Conservation (phyloP, 768 basidiomycete species). For the Postia placenta region DNA sequence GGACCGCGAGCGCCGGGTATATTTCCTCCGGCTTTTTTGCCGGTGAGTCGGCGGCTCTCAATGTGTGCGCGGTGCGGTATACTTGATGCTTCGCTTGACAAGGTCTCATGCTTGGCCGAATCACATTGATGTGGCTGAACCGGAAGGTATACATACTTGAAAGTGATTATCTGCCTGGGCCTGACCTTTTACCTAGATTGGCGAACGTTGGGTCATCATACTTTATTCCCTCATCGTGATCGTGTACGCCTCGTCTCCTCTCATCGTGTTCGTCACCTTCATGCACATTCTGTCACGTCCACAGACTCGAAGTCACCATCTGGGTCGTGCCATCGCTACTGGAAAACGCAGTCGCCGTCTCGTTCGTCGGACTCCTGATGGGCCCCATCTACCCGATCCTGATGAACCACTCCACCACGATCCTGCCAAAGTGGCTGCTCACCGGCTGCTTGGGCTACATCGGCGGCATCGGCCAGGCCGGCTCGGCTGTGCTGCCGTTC, state of each 20-base stretch:
- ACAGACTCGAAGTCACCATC: conserved; percentile 28
- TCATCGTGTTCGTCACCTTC: not conserved
- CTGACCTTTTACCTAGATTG: conserved; percentile 13
- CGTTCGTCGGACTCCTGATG: conserved; percentile 30
- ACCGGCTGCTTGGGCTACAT: conserved; percentile 42
- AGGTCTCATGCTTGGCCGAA: conserved; percentile 22
- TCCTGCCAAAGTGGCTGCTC: conserved; percentile 68
- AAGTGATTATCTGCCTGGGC: not conserved
- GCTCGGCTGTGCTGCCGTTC: conserved; percentile 68
- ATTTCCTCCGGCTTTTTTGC: conserved; percentile 39
- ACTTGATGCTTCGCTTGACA: no score
- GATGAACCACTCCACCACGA: conserved; percentile 62
- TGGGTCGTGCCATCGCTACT: conserved; percentile 50
- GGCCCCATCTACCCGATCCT: conserved; percentile 51
- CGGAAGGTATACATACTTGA: conserved; percentile 12
- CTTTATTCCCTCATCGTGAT: conserved; percentile 21
- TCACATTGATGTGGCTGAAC: conserved; percentile 19
- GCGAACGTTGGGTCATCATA: conserved; percentile 21
- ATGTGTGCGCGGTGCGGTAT: not conserved
- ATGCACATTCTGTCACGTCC: not conserved
- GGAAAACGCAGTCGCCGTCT: conserved; percentile 43
- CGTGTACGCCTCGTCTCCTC: conserved; percentile 12
- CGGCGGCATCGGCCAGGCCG: conserved; percentile 50
- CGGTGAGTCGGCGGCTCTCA: conserved; percentile 10
- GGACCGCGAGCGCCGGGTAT: conserved; percentile 33